These are phyloP conservation scores for Arthrobotrys megalospora DNA, from an alignment of 2,329 filamentous ascomycete genomes.

Conservation along the genomic window DNA sequence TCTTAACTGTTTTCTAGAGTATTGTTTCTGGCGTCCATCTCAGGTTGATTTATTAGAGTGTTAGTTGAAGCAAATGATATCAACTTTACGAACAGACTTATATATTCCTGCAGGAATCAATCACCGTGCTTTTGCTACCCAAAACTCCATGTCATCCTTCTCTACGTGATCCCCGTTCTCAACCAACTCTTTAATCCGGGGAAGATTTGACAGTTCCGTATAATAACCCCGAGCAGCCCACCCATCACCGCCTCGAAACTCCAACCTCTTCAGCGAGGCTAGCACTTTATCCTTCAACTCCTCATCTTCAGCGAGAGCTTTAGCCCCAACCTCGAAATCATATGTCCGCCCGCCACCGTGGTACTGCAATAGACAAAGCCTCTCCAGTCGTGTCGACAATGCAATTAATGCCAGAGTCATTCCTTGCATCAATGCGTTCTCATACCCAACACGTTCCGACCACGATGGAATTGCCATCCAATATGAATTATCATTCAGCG, in stretches of 20 bases:
- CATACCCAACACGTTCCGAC: constrained; percentile 42
- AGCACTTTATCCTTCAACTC: constrained; percentile 13
- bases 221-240: not conserved
- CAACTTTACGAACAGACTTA: too few relatives aligned
- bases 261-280: constrained; percentile 19
- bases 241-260: not conserved
- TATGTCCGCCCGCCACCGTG: not conserved
- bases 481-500: constrained; percentile 36
- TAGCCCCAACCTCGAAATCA: constrained; percentile 23
- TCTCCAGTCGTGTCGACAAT: constrained; percentile 17
- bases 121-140: not conserved
- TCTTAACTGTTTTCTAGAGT: too few relatives aligned
- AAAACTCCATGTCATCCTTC: not conserved
- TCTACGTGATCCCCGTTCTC: not conserved
- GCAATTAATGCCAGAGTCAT: constrained; percentile 35
- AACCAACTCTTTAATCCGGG: constrained; percentile 16
- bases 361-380: constrained; percentile 19
- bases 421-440: constrained; percentile 39
- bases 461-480: constrained; percentile 47
- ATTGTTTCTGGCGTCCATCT: too few relatives aligned
- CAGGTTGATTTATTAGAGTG: too few relatives aligned
- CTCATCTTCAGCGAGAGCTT: not conserved
- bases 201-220: constrained; percentile 4
- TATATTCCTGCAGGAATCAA: too few relatives aligned
- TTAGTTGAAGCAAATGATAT: too few relatives aligned